These are phyloP conservation scores for Pyrenula massariospora DNA, from an alignment of 495 filamentous ascomycete species.

Conservation along the genomic window DNA sequence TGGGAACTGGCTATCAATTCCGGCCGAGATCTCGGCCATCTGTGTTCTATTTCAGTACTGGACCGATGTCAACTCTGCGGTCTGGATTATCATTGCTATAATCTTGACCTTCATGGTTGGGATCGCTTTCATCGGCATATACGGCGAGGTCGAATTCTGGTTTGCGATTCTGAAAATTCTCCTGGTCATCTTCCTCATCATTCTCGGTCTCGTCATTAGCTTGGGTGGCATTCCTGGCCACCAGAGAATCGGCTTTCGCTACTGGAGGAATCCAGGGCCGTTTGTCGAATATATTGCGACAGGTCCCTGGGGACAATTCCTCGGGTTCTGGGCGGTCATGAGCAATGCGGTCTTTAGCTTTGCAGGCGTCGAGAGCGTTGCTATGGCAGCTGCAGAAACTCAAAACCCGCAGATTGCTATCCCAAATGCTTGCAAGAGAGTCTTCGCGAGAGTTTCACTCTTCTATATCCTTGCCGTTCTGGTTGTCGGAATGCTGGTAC, in stretches of 20 bases:
- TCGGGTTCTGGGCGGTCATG: slow-evolving; percentile 50
- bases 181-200: slow-evolving; percentile 37
- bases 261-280: slow-evolving; percentile 40
- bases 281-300: slow-evolving; percentile 34
- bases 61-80: slow-evolving; percentile 38
- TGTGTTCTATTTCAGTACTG: slow-evolving; percentile 50
- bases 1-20: slow-evolving; percentile 48
- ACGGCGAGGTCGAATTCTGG: slow-evolving; percentile 29
- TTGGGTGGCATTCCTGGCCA: slow-evolving; percentile 24
- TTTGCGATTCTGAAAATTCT: slow-evolving; percentile 35
- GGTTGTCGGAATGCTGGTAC: slow-evolving; percentile 35
- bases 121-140: slow-evolving; percentile 37
- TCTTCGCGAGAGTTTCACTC: slow-evolving; percentile 28
- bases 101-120: slow-evolving; percentile 39
- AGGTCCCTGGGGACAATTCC: slow-evolving; percentile 30
- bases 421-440: slow-evolving; percentile 31
- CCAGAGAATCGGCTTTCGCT: slow-evolving; percentile 27
- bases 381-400: slow-evolving; percentile 39
- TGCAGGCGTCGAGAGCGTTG: slow-evolving; percentile 40
- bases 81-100: slow-evolving; percentile 46
- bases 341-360: slow-evolving; percentile 48
- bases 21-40: slow-evolving; percentile 49
- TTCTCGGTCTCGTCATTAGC: slow-evolving; percentile 35
- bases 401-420: slow-evolving; percentile 29
- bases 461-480: slow-evolving; percentile 33